Evolutionary conservation across 1,139 yeast genomes (phyloP).

Genomic region (Debaryomycetaceae sp.): DNA sequence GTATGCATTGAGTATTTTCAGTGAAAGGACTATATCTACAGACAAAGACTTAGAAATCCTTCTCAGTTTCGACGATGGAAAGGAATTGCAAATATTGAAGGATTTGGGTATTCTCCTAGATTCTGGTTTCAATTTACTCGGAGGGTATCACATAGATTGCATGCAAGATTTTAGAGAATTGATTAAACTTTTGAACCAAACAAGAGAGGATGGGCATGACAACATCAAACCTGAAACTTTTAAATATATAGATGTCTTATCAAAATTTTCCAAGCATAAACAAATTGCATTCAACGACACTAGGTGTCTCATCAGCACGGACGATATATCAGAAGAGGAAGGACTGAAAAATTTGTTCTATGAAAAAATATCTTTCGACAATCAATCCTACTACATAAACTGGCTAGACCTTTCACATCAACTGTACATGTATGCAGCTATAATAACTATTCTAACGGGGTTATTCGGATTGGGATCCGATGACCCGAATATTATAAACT

Average conservation of each 20-base stretch:
- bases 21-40: constrained; percentile 57
- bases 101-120: constrained; percentile 29
- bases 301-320: constrained; percentile 10
- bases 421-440: constrained; percentile 25
- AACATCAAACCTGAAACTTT: constrained; percentile 10
- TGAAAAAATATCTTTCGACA: constrained; percentile 4
- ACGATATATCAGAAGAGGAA: constrained; percentile 21
- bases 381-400: constrained; percentile 8
- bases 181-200: constrained; percentile 28
- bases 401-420: constrained; percentile 38
- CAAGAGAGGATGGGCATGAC: constrained; percentile 12
- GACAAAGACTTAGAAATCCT: constrained; percentile 48
- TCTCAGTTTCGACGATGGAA: constrained; percentile 40
- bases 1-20: constrained; percentile 56
- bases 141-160: constrained; percentile 42
- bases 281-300: constrained; percentile 14
- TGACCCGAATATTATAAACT: constrained; percentile 25
- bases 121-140: constrained; percentile 50
- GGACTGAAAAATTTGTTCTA: constrained; percentile 22
- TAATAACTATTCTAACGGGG: constrained; percentile 24
- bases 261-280: constrained; percentile 20
- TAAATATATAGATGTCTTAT: constrained; percentile 22
- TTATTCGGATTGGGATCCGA: constrained; percentile 29
- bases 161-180: constrained; percentile 19
- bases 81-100: constrained; percentile 30